Evolutionary conservation across 2,329 filamentous ascomycete genomes (phyloP).

Genomic region (Cytospora leucostoma): DNA sequence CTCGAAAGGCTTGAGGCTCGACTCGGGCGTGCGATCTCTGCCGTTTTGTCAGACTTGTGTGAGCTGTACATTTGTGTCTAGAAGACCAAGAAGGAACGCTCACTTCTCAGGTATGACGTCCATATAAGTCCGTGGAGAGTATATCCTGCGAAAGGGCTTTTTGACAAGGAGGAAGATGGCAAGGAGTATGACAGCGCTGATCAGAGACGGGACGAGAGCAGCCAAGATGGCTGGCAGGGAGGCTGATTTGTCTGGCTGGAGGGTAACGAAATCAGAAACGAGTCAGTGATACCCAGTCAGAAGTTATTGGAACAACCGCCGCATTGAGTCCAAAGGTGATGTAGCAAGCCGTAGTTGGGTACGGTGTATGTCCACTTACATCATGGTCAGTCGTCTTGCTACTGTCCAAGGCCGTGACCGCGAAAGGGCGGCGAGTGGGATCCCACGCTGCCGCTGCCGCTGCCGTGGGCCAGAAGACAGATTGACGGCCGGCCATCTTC

Average conservation of each 20-base stretch:
- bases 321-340: too few relatives aligned
- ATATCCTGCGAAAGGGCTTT: conserved; percentile 29
- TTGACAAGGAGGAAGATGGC: conserved; percentile 28
- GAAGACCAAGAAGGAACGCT: neutral
- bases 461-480: neutral
- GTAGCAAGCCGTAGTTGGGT: too few relatives aligned
- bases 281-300: neutral
- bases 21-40: conserved; percentile 26
- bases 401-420: neutral
- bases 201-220: conserved; percentile 29
- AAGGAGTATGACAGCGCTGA: conserved; percentile 27
- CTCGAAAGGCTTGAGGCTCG: conserved; percentile 27
- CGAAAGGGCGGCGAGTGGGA: neutral
- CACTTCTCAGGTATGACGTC: conserved; percentile 31
- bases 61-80: too few relatives aligned
- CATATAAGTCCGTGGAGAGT: conserved; percentile 31
- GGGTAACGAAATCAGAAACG: neutral
- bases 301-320: too few relatives aligned
- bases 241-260: conserved; percentile 24
- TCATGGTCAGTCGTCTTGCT: conserved; percentile 20
- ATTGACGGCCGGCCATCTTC: conserved; percentile 1
- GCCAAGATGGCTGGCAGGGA: conserved; percentile 26
- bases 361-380: conserved; percentile 7
- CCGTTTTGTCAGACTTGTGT: conserved; percentile 2
- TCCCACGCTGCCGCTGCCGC: conserved; percentile 7